Percentiles rank a stretch among this genome's conserved stretches.
Conservation (phyloP, 23 red algal species). For the Gracilaria domingensis region DNA sequence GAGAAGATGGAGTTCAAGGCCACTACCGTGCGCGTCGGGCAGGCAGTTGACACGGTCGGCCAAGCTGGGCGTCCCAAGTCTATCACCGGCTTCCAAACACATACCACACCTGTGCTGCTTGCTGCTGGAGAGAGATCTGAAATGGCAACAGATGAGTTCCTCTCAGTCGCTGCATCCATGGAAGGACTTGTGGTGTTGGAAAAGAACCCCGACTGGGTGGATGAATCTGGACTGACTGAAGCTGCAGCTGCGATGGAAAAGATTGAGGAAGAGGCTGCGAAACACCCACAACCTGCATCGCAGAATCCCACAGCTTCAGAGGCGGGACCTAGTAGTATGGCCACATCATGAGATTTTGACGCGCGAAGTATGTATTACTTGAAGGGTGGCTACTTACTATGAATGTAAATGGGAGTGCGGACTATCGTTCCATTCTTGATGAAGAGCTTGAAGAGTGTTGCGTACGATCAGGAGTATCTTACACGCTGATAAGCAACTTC, state of each 20-base stretch:
- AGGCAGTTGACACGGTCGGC: conserved; percentile 98
- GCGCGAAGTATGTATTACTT: background rate
- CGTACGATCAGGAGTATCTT: background rate
- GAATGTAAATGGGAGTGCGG: conserved; percentile 4
- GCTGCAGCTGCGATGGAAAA: conserved; percentile 48
- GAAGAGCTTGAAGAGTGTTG: background rate
- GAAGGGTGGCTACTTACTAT: background rate
- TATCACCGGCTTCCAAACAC: conserved; percentile 98
- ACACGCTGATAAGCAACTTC: background rate
- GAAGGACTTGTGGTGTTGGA: conserved; percentile 92
- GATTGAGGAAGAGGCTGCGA: conserved; percentile 20
- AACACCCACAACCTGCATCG: background rate
- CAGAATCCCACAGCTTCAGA: background rate
- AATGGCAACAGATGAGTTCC: conserved; percentile 95
- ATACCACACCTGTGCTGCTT: conserved; percentile 94
- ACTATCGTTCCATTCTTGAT: too few relatives aligned
- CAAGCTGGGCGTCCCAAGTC: conserved; percentile 92
- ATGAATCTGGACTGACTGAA: conserved; percentile 59
- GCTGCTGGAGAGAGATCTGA: conserved; percentile 91
- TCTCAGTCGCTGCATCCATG: conserved; percentile 74
- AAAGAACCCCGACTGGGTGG: conserved; percentile 86
- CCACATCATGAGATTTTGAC: conserved; percentile 28
- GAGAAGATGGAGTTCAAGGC: conserved; percentile 88
- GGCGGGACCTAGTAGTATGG: conserved; percentile 12
- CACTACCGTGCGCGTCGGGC: conserved; percentile 91